Percentiles rank a stretch among this genome's conserved stretches.
These are phyloP conservation scores for Singerocomus inundabilis DNA, from an alignment of 1,284 basidiomycete species.

Conservation along the genomic window DNA sequence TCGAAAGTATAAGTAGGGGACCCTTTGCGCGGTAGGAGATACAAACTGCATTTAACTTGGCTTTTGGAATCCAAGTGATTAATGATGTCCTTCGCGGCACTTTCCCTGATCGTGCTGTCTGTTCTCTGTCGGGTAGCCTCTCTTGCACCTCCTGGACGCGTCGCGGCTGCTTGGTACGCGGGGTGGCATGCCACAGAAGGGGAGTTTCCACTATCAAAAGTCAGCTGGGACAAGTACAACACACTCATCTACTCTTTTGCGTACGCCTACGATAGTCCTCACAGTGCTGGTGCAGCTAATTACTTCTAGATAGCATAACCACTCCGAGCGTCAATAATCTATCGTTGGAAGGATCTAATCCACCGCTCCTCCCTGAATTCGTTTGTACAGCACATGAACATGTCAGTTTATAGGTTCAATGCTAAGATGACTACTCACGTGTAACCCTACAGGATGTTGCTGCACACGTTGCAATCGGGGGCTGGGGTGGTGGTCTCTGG, in stretches of 20 bases:
- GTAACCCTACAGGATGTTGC: slow-evolving; percentile 48
- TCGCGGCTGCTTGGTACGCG: slow-evolving; percentile 34
- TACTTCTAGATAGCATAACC: slow-evolving; percentile 35
- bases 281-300: neutral
- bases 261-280: slow-evolving; percentile 8
- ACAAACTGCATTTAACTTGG: no score
- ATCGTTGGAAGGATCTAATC: slow-evolving; percentile 40
- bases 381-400: slow-evolving; percentile 48
- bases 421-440: neutral
- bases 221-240: slow-evolving; percentile 53
- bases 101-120: slow-evolving; percentile 9
- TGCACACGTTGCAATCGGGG: slow-evolving; percentile 75
- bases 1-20: no score
- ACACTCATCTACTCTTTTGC: slow-evolving; percentile 49
- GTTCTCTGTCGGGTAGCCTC: slow-evolving; percentile 5
- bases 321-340: slow-evolving; percentile 42
- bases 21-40: no score
- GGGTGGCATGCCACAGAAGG: slow-evolving; percentile 44
- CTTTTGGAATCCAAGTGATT: neutral
- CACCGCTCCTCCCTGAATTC: slow-evolving; percentile 47
- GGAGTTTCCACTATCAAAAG: slow-evolving; percentile 37
- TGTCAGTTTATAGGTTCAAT: slow-evolving; percentile 24
- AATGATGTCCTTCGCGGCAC: slow-evolving; percentile 10
- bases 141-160: neutral
- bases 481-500: slow-evolving; percentile 72